Conservation (phyloP, 2,329 filamentous ascomycete genomes). For the Verticillium dahliae region DNA sequence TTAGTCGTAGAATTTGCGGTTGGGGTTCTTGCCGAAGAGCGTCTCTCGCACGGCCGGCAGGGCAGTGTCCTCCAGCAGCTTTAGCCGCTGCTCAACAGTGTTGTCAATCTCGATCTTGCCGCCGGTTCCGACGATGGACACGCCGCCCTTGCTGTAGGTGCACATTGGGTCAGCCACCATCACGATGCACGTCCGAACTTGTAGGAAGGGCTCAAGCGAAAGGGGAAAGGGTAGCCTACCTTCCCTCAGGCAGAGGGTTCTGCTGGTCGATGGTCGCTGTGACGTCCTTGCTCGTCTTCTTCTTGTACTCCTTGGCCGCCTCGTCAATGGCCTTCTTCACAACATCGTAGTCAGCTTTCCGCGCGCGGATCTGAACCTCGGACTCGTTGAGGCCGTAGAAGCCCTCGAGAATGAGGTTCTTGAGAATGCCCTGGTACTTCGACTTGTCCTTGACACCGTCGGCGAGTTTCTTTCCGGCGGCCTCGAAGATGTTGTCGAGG, state of each 20-base stretch:
- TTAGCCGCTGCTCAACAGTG: constrained; percentile 88
- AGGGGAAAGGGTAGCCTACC: constrained; percentile 52
- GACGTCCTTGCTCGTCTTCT: constrained; percentile 63
- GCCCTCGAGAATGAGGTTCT: constrained; percentile 80
- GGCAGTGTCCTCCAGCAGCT: constrained; percentile 75
- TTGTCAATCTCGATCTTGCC: constrained; percentile 99
- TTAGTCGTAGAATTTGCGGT: constrained; percentile 93
- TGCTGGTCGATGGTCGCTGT: constrained; percentile 69
- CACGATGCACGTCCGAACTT: not conserved
- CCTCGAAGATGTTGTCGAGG: constrained; percentile 82
- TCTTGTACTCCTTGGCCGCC: constrained; percentile 79
- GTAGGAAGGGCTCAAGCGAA: not conserved
- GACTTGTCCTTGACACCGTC: constrained; percentile 58
- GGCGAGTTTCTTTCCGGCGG: constrained; percentile 65
- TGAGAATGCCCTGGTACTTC: constrained; percentile 71
- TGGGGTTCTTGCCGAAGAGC: constrained; percentile 89
- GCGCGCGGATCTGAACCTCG: constrained; percentile 65
- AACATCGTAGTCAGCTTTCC: constrained; percentile 71
- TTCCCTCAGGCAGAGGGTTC: constrained; percentile 71
- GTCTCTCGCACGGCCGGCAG: constrained; percentile 79
- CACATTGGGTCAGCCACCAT: not conserved
- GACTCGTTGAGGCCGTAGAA: constrained; percentile 82
- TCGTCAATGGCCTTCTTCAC: constrained; percentile 73
- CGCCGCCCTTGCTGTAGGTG: constrained; percentile 66
- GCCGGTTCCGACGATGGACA: constrained; percentile 69